Conservation (phyloP, 2,329 filamentous ascomycete species). For the Cytospora paraplurivora region DNA sequence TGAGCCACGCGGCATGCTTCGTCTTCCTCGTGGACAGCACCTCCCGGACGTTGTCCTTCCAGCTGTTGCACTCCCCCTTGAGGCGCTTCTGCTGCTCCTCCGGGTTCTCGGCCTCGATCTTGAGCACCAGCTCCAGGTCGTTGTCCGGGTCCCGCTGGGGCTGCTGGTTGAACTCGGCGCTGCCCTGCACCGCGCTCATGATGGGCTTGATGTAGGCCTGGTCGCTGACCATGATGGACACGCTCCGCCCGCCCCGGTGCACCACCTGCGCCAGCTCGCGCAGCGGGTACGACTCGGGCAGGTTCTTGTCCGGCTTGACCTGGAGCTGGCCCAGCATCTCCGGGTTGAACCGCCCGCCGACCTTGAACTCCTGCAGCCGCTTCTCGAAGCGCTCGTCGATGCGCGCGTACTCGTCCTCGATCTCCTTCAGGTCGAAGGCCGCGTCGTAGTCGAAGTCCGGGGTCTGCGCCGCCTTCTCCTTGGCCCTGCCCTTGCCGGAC, state of each 20-base stretch:
- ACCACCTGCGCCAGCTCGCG: constrained; percentile 58
- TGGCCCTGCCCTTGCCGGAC: constrained; percentile 16
- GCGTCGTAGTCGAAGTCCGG: constrained; percentile 32
- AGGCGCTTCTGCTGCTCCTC: constrained; percentile 49
- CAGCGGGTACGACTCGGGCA: constrained; percentile 47
- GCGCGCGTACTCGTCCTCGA: constrained; percentile 32
- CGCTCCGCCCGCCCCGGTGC: constrained; percentile 45
- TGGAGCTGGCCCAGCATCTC: constrained; percentile 49
- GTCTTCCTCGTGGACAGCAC: constrained; percentile 52
- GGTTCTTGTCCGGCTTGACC: constrained; percentile 41
- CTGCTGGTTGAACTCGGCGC: constrained; percentile 61
- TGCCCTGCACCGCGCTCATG: constrained; percentile 56
- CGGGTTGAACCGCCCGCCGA: constrained; percentile 56
- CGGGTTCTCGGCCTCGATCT: constrained; percentile 53
- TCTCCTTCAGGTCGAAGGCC: constrained; percentile 38
- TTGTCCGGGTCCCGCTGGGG: constrained; percentile 60
- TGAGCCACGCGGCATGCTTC: constrained; percentile 52
- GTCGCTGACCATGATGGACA: constrained; percentile 44
- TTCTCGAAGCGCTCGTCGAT: constrained; percentile 43
- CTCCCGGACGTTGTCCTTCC: constrained; percentile 52
- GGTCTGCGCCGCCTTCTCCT: constrained; percentile 22
- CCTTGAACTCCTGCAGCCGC: constrained; percentile 45
- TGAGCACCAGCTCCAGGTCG: constrained; percentile 59
- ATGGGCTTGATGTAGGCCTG: constrained; percentile 53
- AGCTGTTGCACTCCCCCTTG: constrained; percentile 51